These are phyloP conservation scores for Dendrobium chrysotoxum DNA, from an alignment of 106 monocot genomes.

Conservation along the genomic window DNA sequence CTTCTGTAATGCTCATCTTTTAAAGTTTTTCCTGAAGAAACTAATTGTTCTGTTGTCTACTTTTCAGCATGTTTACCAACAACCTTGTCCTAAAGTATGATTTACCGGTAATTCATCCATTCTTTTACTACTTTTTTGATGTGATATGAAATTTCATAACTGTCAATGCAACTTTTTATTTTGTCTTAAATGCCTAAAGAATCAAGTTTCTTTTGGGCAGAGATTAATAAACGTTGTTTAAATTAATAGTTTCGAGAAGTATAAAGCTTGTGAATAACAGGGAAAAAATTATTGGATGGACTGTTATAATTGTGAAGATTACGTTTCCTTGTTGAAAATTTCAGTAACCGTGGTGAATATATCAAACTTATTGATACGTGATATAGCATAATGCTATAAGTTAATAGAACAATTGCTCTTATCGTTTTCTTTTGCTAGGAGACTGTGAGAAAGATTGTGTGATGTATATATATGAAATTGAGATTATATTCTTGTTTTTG, in stretches of 20 bases:
- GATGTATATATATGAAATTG: too few relatives aligned
- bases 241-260: neutral
- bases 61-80: constrained; percentile 71
- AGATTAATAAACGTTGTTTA: neutral
- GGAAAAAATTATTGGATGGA: neutral
- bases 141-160: neutral
- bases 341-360: neutral
- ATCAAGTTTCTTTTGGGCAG: neutral
- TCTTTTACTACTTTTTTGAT: neutral
- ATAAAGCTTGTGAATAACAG: neutral
- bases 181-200: neutral
- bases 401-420: neutral
- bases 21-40: neutral
- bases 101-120: constrained; percentile 59
- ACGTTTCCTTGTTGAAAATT: neutral
- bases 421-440: neutral
- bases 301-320: neutral
- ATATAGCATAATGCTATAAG: neutral
- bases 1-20: neutral
- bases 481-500: neutral
- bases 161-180: neutral
- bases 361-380: neutral
- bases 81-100: constrained; percentile 75
- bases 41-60: constrained; percentile 3
- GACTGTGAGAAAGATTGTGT: neutral